phyloP scores from a whole-genome alignment of 768 basidiomycete genomes.

The Omphalotus guepiniiformis region DNA sequence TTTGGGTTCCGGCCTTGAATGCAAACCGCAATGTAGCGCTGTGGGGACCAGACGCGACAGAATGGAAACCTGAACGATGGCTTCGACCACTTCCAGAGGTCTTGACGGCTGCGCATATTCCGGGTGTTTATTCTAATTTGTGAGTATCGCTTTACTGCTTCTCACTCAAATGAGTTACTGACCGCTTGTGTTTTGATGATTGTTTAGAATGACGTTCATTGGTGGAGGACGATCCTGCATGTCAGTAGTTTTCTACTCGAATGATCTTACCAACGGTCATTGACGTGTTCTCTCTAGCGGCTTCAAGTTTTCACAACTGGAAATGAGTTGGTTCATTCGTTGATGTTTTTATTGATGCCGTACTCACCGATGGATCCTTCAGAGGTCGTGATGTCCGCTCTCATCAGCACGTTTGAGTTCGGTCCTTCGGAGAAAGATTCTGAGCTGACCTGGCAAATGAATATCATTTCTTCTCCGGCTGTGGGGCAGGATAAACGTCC shows the following conservation, averaged over 20 bases:
- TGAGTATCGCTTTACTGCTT: conserved; percentile 14
- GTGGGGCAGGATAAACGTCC: background rate
- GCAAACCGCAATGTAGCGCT: conserved; percentile 31
- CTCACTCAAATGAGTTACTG: background rate
- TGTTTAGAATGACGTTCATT: conserved; percentile 38
- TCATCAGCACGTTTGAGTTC: conserved; percentile 3
- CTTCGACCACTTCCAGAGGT: conserved; percentile 29
- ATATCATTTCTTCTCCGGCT: background rate
- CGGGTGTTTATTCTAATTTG: conserved; percentile 33
- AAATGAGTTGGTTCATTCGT: conserved; percentile 6
- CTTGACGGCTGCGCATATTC: conserved; percentile 28
- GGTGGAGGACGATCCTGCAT: conserved; percentile 38
- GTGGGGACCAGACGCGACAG: conserved; percentile 39
- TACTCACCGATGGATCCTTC: background rate
- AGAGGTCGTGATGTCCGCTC: conserved; percentile 6
- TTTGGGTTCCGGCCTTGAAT: conserved; percentile 24
- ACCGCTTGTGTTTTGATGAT: background rate
- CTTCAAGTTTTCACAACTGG: conserved; percentile 8
- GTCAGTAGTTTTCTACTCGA: conserved; percentile 11
- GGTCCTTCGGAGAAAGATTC: background rate
- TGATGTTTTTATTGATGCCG: background rate
- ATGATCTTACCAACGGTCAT: background rate
- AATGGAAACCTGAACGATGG: conserved; percentile 48
- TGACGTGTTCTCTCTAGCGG: background rate
- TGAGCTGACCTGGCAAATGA: conserved; percentile 4